Percentiles rank a stretch among this genome's conserved stretches.
phyloP scores from a whole-genome alignment of 2,329 filamentous ascomycete genomes.

The Nannizzia gypsea region DNA sequence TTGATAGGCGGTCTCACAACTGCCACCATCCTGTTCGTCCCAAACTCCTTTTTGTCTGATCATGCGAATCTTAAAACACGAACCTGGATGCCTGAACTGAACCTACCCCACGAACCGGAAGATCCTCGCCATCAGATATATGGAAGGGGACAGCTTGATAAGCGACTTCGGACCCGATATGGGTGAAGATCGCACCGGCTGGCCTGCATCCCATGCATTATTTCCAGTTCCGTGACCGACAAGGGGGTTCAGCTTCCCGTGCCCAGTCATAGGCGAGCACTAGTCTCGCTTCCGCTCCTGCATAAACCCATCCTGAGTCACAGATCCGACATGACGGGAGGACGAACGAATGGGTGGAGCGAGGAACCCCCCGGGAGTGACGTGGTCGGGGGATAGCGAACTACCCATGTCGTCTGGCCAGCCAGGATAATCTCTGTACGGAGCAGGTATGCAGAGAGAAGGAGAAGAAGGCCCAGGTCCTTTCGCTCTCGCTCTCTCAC shows the following conservation, averaged over 20 bases:
- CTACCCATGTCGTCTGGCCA: background rate
- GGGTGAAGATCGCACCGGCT: background rate
- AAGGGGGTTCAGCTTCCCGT: background rate
- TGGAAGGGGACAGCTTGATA: background rate
- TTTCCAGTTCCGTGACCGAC: background rate
- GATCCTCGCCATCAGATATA: background rate
- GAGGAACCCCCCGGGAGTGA: background rate
- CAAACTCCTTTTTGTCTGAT: background rate
- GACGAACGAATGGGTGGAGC: background rate
- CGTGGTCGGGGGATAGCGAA: background rate
- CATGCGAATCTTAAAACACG: background rate
- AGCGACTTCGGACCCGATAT: background rate
- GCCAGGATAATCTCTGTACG: background rate
- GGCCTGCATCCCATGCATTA: no score
- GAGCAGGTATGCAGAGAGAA: no score
- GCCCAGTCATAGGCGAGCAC: background rate
- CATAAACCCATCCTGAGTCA: background rate
- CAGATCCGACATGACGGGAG: background rate
- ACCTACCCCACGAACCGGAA: background rate
- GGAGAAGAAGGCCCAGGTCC: background rate
- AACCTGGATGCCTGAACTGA: background rate
- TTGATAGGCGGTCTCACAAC: background rate
- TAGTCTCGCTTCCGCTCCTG: background rate
- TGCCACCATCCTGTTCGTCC: background rate
- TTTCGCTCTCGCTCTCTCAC: background rate